Evolutionary conservation across 1,284 basidiomycete species (phyloP), one percentile per base, ranked within the genome.

Genomic region (Puccinia coronata): DNA sequence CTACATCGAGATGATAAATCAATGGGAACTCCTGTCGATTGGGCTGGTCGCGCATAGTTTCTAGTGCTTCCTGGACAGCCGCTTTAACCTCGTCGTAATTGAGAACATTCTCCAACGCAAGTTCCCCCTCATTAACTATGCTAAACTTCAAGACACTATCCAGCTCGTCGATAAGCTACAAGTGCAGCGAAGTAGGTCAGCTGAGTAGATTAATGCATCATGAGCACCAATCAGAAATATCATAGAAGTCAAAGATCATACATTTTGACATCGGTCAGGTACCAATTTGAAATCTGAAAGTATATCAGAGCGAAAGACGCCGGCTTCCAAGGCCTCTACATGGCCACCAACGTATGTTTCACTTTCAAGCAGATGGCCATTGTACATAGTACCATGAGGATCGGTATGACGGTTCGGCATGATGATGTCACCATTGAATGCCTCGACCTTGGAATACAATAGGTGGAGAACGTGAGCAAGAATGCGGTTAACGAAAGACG

Each of bases 311-410:
- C 97, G 90, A 87, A 99, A 99, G 6, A 99, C 97, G 20, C 97
- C 97, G 28, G 97, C 97, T 87, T 99, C 97, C 43, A 99, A 88
- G 2, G 97, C 97, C 87, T 99, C 97, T 83, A 99, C 97, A 86
- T 99, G 97, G 36, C 97, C 97, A 77, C 97, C 97, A 71, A 99
- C 97, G 85, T 99, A 99, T 0, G 97, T 99, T 87, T 99, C 97
- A 0, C 95, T 96, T 0, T 96, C 92, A 23, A 99, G 89, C 25
- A 99, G 87, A 87, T 99, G 97, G 0, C 97, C 97, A 81, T 99
- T 93, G 84, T 94, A 96, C 88, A 96, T 97, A 82, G 92, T 93
- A 9, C 95, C 92, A 83, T 96, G 91, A 0, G 92, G 90, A 82
- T 99, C 97, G 86, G 96, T 95, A 86, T 99, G 95, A 81, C 94